Conservation (phyloP, 2,329 filamentous ascomycete species). For the Paramyrothecium roridum region DNA sequence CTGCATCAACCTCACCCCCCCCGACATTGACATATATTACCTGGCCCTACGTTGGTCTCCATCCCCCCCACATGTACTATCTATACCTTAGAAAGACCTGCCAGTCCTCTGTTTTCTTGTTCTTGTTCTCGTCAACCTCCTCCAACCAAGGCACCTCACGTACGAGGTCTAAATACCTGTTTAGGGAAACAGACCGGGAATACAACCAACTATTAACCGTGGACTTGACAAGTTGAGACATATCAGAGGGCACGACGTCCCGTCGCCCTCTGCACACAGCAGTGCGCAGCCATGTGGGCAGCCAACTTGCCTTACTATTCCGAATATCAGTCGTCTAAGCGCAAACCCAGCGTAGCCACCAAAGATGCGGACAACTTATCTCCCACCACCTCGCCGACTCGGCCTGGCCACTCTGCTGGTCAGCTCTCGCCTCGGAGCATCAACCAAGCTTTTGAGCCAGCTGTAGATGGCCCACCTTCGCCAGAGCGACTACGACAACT, state of each 20-base stretch:
- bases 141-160: too few relatives aligned
- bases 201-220: neutral
- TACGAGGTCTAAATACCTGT: too few relatives aligned
- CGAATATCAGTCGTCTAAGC: neutral
- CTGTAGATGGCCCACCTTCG: conserved; percentile 59
- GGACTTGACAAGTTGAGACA: conserved; percentile 3
- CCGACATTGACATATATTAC: neutral
- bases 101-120: neutral
- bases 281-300: conserved; percentile 10
- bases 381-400: neutral
- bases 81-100: neutral
- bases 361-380: neutral
- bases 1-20: neutral
- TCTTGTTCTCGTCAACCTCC: too few relatives aligned
- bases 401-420: neutral
- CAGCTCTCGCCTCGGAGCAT: conserved; percentile 1
- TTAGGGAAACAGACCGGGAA: neutral
- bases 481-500: conserved; percentile 57
- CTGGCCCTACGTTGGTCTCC: neutral
- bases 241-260: conserved; percentile 9
- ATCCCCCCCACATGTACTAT: neutral
- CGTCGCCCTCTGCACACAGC: conserved; percentile 9
- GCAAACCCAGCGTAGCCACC: neutral
- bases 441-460: conserved; percentile 45
- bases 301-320: conserved; percentile 1